phyloP scores from a whole-genome alignment of 441 rosid species.

The Pelargonium cotyledonis region DNA sequence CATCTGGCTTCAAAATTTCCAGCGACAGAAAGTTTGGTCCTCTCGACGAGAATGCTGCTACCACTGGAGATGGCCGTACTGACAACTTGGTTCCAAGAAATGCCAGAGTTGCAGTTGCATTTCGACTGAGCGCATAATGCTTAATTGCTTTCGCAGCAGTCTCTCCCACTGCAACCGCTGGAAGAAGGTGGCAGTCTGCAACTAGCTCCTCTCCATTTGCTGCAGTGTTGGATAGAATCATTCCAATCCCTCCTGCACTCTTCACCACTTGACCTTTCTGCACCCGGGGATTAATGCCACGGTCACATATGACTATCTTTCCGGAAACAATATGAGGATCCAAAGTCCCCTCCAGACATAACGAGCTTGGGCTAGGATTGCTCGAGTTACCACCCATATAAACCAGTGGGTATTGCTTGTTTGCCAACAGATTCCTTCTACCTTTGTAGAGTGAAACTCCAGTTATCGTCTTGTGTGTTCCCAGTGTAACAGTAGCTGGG shows the following conservation, averaged over 20 bases:
- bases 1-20: constrained; percentile 80
- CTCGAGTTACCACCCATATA: constrained; percentile 48
- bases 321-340: constrained; percentile 42
- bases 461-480: constrained; percentile 28
- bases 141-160: constrained; percentile 62
- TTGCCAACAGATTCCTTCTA: constrained; percentile 23
- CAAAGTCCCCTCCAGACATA: constrained; percentile 58
- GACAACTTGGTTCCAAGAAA: constrained; percentile 66
- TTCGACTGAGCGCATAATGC: constrained; percentile 37
- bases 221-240: constrained; percentile 49
- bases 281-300: constrained; percentile 61
- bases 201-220: constrained; percentile 68
- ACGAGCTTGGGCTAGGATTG: constrained; percentile 46
- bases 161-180: constrained; percentile 60
- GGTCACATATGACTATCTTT: constrained; percentile 63
- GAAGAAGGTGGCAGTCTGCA: constrained; percentile 64
- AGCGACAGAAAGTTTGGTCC: constrained; percentile 70
- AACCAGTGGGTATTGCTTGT: constrained; percentile 46
- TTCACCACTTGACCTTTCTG: constrained; percentile 65
- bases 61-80: constrained; percentile 73
- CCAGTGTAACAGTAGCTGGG: constrained; percentile 46
- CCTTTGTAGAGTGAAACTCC: constrained; percentile 66
- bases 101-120: constrained; percentile 52
- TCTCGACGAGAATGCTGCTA: constrained; percentile 90
- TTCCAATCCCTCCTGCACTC: constrained; percentile 61